Evolutionary conservation across 176 grass and related monocot species (phyloP), one percentile per base, ranked within the genome.

Genomic region (Bonia amplexicaulis): DNA sequence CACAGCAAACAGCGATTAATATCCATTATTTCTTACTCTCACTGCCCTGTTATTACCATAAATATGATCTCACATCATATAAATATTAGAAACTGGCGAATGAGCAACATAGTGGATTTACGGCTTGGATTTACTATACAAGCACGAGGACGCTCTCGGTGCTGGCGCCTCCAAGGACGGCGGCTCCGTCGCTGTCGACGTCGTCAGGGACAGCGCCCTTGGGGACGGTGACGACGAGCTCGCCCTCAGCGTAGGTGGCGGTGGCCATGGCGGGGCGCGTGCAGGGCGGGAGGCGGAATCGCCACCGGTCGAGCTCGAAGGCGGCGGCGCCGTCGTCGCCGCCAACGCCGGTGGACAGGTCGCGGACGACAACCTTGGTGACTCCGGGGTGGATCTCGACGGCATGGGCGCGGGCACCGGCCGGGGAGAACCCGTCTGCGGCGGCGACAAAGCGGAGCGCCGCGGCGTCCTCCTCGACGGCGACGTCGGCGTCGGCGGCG

Each of bases 321-420:
- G 76, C 89, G 40, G 89, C 90, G 58, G 65, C 41, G 9, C 82
- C 75, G 39, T 59, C 89, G 6, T 73, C 90, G 42, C 15, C 67
- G 42, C 16, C 69, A 13, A 2, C 14, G 52, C 25, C 89, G 16
- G 20, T 68, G 57, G 81, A 74, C 47, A 88, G 29, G 46, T 89
- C 90, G 7, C 89, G 79, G 44, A 96, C 86, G 37, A 96, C 88
- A 73, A 99, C 90, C 88, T 92, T 99, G 79, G 92, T 95, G 71
- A 99, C 88, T 2, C 96, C 96, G 14, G 96, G 96, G 88, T 95
- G 75, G 90, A 99, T 99, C 93, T 89, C 84, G 74, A 99, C 83
- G 74, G 93, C 77, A 83, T 91, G 91, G 31, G 93, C 93, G 35
- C 81, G 74, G 20, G 94, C 78, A 26, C 92, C 90, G 16, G 25